Evolutionary conservation across 139 green algal genomes (phyloP).

Genomic region (Chlamydomonas sp.): DNA sequence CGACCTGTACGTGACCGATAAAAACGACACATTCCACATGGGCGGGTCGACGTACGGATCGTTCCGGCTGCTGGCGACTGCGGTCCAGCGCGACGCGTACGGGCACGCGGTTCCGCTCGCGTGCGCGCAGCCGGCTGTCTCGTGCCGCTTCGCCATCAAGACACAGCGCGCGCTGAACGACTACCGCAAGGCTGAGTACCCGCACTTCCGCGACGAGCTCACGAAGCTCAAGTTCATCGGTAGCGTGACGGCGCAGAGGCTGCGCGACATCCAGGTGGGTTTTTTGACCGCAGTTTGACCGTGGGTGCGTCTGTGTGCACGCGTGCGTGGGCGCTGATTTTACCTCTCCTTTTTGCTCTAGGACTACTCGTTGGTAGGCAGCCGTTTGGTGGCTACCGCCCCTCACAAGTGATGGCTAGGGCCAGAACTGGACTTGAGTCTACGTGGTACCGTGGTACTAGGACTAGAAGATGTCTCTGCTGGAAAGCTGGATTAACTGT

Average conservation of each 20-base stretch:
- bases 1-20: conserved; percentile 38
- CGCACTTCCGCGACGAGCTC: conserved; percentile 23
- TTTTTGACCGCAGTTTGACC: conserved; percentile 29
- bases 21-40: conserved; percentile 48
- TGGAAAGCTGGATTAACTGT: too few relatives aligned
- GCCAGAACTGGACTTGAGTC: too few relatives aligned
- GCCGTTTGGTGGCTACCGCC: too few relatives aligned
- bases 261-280: conserved; percentile 19
- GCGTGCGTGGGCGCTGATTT: conserved; percentile 17
- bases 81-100: conserved; percentile 23
- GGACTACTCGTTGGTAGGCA: too few relatives aligned
- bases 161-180: conserved; percentile 29
- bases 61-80: conserved; percentile 39
- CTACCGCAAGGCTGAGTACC: conserved; percentile 28
- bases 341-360: too few relatives aligned
- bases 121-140: conserved; percentile 25
- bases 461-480: too few relatives aligned
- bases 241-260: conserved; percentile 13
- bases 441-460: too few relatives aligned
- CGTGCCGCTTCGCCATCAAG: conserved; percentile 36
- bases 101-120: conserved; percentile 21
- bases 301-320: conserved; percentile 28
- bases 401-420: too few relatives aligned
- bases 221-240: conserved; percentile 26
- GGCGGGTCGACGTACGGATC: conserved; percentile 27